phyloP scores from a whole-genome alignment of 805 yeast species.

The Kurtzmaniella fragi region DNA sequence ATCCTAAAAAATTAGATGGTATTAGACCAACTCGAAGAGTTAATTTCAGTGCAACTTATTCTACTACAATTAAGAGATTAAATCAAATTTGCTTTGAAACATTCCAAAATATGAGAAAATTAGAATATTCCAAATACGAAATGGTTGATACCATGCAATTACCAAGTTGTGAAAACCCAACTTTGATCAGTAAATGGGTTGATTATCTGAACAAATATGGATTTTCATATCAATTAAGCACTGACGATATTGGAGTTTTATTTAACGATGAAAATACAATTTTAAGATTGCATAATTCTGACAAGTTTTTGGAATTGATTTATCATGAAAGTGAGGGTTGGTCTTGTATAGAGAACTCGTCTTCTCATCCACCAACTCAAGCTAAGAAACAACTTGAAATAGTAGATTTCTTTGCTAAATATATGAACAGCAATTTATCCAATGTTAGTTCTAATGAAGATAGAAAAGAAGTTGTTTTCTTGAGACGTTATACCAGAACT shows the following conservation, averaged over 20 bases:
- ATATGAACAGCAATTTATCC: slow-evolving; percentile 87
- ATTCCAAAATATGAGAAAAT: slow-evolving; percentile 34
- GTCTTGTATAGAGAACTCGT: slow-evolving; percentile 42
- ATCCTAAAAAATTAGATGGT: slow-evolving; percentile 23
- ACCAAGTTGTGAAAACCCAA: slow-evolving; percentile 51
- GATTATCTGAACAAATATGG: slow-evolving; percentile 96
- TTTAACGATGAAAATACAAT: slow-evolving; percentile 84
- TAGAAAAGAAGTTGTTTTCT: slow-evolving; percentile 63
- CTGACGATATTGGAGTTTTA: slow-evolving; percentile 85
- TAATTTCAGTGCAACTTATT: slow-evolving; percentile 34
- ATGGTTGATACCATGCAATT: slow-evolving; percentile 29
- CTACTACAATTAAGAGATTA: slow-evolving; percentile 33
- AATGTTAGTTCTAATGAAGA: slow-evolving; percentile 67
- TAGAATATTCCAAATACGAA: slow-evolving; percentile 34
- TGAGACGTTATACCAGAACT: slow-evolving; percentile 78
- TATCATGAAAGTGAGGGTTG: slow-evolving; percentile 41
- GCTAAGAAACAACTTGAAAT: slow-evolving; percentile 74
- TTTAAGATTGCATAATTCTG: slow-evolving; percentile 60
- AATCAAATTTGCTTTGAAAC: slow-evolving; percentile 34
- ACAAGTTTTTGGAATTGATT: slow-evolving; percentile 59
- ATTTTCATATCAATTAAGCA: slow-evolving; percentile 85
- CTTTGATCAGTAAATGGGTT: slow-evolving; percentile 91
- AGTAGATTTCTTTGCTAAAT: slow-evolving; percentile 81
- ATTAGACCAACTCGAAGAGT: slow-evolving; percentile 31
- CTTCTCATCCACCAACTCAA: slow-evolving; percentile 39